Evolutionary conservation across 2,329 filamentous ascomycete species (phyloP).

Genomic region (Coccinonectria pachysandricola): DNA sequence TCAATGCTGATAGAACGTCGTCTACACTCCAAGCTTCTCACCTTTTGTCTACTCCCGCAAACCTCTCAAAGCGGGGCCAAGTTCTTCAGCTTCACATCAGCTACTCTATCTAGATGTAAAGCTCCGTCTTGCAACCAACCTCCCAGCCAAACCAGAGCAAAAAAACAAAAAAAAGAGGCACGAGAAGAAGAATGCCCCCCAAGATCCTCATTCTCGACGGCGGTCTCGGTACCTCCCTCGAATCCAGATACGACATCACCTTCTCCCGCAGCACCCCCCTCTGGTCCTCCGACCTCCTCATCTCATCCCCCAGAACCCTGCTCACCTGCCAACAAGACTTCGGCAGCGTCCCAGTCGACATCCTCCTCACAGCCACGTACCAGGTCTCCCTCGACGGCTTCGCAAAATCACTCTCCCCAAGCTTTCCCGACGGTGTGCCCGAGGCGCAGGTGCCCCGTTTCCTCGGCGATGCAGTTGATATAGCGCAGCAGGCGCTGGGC

Average conservation of each 20-base stretch:
- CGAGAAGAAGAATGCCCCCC: constrained; percentile 15
- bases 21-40: too few relatives aligned
- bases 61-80: too few relatives aligned
- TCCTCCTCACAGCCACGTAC: constrained; percentile 59
- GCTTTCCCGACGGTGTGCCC: constrained; percentile 34
- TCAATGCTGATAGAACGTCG: too few relatives aligned
- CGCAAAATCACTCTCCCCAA: constrained; percentile 32
- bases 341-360: constrained; percentile 44
- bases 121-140: too few relatives aligned
- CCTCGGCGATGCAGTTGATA: constrained; percentile 33
- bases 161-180: constrained; percentile 1
- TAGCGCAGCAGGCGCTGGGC: constrained; percentile 26
- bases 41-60: too few relatives aligned
- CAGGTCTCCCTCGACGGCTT: constrained; percentile 51
- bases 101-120: too few relatives aligned
- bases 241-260: constrained; percentile 41
- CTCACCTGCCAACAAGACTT: constrained; percentile 47
- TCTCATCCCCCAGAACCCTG: constrained; percentile 41
- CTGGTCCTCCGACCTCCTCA: constrained; percentile 59
- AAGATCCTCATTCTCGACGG: constrained; percentile 49
- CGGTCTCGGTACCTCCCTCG: constrained; percentile 56
- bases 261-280: constrained; percentile 47
- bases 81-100: too few relatives aligned
- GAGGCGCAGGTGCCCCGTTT: constrained; percentile 28
- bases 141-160: background rate